Conservation (phyloP, 2,329 filamentous ascomycete species). For the Daldinia sp. region DNA sequence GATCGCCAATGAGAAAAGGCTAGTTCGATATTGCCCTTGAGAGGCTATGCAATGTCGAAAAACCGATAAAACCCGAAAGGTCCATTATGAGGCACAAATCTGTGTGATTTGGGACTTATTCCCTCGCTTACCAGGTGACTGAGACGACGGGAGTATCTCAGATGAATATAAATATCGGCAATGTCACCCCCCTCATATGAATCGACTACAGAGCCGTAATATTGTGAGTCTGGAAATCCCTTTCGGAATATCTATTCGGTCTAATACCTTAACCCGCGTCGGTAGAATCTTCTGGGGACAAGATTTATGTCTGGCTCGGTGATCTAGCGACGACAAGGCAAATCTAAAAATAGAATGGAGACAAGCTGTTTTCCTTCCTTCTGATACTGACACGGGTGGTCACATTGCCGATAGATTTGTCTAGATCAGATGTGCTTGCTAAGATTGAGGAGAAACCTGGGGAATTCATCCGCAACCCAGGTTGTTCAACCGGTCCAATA, state of each 20-base stretch:
- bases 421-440: slow-evolving; percentile 24
- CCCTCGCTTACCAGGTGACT: neutral
- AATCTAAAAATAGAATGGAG: slow-evolving; percentile 22
- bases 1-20: neutral
- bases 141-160: neutral
- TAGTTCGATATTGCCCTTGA: neutral
- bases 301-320: neutral
- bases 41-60: neutral
- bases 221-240: neutral
- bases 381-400: slow-evolving; percentile 2
- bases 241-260: neutral
- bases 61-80: neutral
- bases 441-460: slow-evolving; percentile 40
- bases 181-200: neutral
- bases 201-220: neutral
- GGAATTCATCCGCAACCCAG: slow-evolving; percentile 36
- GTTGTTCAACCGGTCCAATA: slow-evolving; percentile 38
- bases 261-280: neutral
- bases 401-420: slow-evolving; percentile 24
- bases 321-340: neutral
- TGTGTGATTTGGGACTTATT: neutral
- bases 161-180: neutral
- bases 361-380: neutral
- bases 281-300: neutral
- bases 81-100: neutral